Evolutionary conservation across 129 eudicot genomes (phyloP), one percentile per base, ranked within the genome.

Genomic region (Lactuca saligna): DNA sequence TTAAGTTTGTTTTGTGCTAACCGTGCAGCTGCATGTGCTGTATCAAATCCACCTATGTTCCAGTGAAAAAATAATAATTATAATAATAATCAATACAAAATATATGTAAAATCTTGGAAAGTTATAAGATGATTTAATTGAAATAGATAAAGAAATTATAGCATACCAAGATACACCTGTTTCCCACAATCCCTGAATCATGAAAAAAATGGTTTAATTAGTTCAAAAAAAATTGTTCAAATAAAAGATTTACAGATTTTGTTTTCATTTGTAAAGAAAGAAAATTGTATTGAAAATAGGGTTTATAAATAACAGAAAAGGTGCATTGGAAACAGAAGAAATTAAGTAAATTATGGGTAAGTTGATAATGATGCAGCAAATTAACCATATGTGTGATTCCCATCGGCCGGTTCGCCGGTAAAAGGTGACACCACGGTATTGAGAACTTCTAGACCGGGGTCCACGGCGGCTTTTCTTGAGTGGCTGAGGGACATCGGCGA

Each of bases 331-430:
- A 57, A 78, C 5, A 9, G 42, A 75, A 65, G 65, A 57, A 75
- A 25, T 32, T 0, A 25, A 75, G 39, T 29, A 61, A 54, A 61
- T 13, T 8, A 35, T 59, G 29, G 42, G 17, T 9, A 57, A 55
- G 34, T 25, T 9, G 63, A 57, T 25, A 2, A 25, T 25, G 29
- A 25, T 1, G 2, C 1, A 34, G 70, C 77, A 61, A 59, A 48
- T 31, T 11, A 63, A 88, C 97, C 97, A 91, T 80, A 91, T 91
- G 50, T 91, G 97, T 0, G 97, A 88, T 69, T 91, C 97, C 97
- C 97, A 91, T 17, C 97, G 88, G 82, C 97, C 97, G 57, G 97
- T 91, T 38, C 97, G 79, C 74, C 97, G 88, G 84, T 91, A 91
- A 77, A 86, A 91, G 38, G 97, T 91, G 53, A 91, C 97, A 2